phyloP scores from a whole-genome alignment of 208 protist species.

The Acanthamoeba royreba region DNA sequence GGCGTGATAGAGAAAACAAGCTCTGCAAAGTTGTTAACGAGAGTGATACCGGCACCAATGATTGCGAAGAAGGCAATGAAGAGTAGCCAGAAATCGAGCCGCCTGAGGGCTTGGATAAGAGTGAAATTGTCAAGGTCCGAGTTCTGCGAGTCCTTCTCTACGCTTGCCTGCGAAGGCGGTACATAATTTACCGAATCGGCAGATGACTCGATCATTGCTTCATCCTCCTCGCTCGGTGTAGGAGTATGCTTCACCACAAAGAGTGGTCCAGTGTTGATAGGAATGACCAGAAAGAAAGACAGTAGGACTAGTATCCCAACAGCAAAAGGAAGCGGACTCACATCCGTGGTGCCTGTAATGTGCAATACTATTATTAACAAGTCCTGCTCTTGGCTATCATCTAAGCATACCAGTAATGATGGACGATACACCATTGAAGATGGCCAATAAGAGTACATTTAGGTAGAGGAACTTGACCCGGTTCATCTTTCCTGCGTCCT shows the following conservation, averaged over 20 bases:
- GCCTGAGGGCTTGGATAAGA: background rate
- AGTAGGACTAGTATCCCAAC: background rate
- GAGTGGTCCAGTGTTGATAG: background rate
- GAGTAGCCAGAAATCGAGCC: background rate
- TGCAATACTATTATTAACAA: too few relatives aligned
- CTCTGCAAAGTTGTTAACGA: slow-evolving; percentile 32
- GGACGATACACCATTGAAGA: background rate
- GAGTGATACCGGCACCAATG: slow-evolving; percentile 3
- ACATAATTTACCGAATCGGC: too few relatives aligned
- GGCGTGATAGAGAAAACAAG: background rate
- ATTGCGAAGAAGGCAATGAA: background rate
- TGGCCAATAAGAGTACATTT: background rate
- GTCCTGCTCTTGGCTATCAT: too few relatives aligned
- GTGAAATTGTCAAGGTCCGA: background rate
- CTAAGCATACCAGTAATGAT: background rate
- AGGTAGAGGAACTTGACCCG: background rate
- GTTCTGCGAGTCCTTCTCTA: background rate
- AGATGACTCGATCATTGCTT: background rate
- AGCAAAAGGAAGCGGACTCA: background rate
- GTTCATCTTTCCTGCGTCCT: background rate
- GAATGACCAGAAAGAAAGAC: background rate
- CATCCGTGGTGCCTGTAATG: background rate
- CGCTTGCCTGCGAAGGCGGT: too few relatives aligned
- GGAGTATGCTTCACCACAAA: too few relatives aligned
- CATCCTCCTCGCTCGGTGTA: background rate